phyloP scores from a whole-genome alignment of 345 rosid species.

The Fremontodendron californicum region DNA sequence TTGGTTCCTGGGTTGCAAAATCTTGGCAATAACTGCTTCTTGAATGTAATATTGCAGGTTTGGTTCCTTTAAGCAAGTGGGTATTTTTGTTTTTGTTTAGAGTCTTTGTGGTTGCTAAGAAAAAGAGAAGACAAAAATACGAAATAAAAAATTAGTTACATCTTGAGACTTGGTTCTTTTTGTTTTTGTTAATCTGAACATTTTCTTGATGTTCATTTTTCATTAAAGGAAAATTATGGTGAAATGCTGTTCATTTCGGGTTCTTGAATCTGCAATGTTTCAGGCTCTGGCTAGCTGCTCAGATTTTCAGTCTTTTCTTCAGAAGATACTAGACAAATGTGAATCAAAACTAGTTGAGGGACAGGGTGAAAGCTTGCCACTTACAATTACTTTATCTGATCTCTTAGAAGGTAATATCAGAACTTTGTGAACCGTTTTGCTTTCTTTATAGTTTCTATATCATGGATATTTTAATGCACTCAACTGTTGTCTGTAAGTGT shows the following conservation, averaged over 20 bases:
- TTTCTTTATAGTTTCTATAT: neutral
- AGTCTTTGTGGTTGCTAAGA: neutral
- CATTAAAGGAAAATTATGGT: neutral
- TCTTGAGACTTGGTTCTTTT: neutral
- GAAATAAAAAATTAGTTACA: neutral
- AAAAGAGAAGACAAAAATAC: neutral
- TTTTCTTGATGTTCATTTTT: neutral
- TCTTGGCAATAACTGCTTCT: conserved; percentile 80
- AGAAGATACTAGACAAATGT: conserved; percentile 49
- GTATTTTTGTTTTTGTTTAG: neutral
- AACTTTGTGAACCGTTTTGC: neutral
- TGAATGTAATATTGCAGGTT: conserved; percentile 87
- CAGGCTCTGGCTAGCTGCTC: conserved; percentile 85
- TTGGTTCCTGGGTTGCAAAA: conserved; percentile 76
- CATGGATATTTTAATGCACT: neutral
- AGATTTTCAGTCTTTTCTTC: conserved; percentile 56
- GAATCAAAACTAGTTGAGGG: conserved; percentile 29
- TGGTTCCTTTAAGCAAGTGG: neutral
- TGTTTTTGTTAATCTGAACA: neutral
- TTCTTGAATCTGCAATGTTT: conserved; percentile 12
- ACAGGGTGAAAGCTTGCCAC: conserved; percentile 45
- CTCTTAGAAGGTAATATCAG: conserved; percentile 51
- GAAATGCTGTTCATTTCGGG: neutral
- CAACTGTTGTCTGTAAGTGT: neutral
- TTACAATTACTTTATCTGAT: conserved; percentile 55